phyloP scores from a whole-genome alignment of 352 stramenopile genomes.

The Peronospora destructor region DNA sequence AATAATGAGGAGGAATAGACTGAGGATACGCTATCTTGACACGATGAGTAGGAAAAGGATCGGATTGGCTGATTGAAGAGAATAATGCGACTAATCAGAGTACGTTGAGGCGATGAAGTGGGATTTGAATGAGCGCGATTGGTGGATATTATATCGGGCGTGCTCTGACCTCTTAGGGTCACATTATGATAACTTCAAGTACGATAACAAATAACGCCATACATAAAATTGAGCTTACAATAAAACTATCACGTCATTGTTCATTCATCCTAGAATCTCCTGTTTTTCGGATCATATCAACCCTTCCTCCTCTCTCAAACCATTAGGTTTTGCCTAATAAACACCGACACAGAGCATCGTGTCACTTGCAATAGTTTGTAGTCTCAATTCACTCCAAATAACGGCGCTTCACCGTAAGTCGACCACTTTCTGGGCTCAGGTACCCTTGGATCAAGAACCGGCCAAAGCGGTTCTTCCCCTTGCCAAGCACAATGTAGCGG shows the following conservation, averaged over 20 bases:
- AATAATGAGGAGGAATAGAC: neutral
- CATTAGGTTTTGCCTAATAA: neutral
- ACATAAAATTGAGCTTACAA: neutral
- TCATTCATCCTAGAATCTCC: neutral
- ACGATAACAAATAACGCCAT: too few relatives aligned
- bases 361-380: neutral
- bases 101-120: neutral
- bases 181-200: too few relatives aligned
- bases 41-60: neutral
- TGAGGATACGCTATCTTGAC: neutral
- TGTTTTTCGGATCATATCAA: neutral
- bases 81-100: neutral
- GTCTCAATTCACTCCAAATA: conserved; percentile 43
- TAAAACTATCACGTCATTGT: neutral
- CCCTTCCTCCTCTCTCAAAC: neutral
- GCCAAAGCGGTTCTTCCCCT: conserved; percentile 57
- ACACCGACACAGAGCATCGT: neutral
- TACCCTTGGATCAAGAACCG: conserved; percentile 67
- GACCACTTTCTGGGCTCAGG: conserved; percentile 35
- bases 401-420: conserved; percentile 44
- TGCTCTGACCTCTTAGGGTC: too few relatives aligned
- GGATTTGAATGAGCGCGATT: too few relatives aligned
- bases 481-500: conserved; percentile 57
- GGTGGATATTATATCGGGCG: too few relatives aligned
- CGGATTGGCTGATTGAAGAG: neutral